These are phyloP conservation scores for Parsonsia alboflavescens DNA, from an alignment of 257 asterid species.

Conservation along the genomic window DNA sequence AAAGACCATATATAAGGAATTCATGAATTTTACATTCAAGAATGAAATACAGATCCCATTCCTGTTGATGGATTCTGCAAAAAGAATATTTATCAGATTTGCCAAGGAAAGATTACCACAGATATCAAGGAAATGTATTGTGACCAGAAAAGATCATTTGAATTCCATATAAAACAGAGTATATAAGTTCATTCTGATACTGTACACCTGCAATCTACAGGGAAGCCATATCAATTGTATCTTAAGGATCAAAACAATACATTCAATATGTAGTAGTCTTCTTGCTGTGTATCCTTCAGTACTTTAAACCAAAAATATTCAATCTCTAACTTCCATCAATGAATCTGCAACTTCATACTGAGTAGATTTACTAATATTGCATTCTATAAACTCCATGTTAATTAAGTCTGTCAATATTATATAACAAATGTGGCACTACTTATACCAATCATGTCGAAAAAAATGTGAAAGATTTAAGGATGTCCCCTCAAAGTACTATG, in stretches of 20 bases:
- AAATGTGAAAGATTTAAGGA: not conserved
- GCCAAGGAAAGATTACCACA: not conserved
- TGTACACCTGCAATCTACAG: not conserved
- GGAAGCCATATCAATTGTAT: not conserved
- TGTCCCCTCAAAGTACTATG: not conserved
- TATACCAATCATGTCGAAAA: not conserved
- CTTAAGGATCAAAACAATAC: not conserved
- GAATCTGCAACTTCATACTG: not conserved
- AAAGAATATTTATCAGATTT: not conserved
- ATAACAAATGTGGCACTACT: not conserved
- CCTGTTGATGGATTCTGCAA: not conserved
- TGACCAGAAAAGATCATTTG: not conserved
- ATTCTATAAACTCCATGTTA: not conserved
- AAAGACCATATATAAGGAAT: not conserved
- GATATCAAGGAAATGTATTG: not conserved
- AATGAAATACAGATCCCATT: not conserved
- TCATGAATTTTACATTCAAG: not conserved
- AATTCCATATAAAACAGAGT: too few species aligned
- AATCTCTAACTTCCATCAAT: not conserved
- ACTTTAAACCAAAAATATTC: not conserved
- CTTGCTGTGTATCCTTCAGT: not conserved
- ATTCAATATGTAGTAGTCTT: not conserved
- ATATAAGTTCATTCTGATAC: too few species aligned
- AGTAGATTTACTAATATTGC: not conserved
- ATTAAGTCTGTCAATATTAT: not conserved